These are phyloP conservation scores for Pelargonium myrrhifolium DNA, from an alignment of 441 rosid genomes.

Conservation along the genomic window DNA sequence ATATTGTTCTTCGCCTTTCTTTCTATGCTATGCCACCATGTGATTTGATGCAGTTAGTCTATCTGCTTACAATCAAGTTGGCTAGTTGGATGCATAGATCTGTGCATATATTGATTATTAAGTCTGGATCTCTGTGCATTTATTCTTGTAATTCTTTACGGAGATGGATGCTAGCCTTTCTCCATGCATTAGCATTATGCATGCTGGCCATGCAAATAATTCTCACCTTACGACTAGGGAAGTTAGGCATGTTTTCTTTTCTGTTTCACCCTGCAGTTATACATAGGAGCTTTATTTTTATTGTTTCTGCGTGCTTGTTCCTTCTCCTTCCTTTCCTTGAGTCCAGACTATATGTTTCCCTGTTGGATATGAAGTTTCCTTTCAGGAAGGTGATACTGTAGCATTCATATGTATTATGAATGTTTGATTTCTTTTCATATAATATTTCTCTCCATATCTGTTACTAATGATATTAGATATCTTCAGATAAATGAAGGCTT, in stretches of 20 bases:
- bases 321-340: not conserved
- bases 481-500: slow-evolving; percentile 22
- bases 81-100: not conserved
- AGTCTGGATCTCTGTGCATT: not conserved
- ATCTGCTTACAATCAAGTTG: slow-evolving; percentile 1
- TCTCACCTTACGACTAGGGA: not conserved
- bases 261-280: not conserved
- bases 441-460: not conserved
- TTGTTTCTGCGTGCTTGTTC: not conserved
- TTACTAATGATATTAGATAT: slow-evolving; percentile 17
- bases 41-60: not conserved
- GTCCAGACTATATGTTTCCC: no score
- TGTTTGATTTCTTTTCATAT: slow-evolving; percentile 13
- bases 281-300: not conserved
- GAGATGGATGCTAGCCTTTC: not conserved
- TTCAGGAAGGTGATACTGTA: slow-evolving; percentile 14
- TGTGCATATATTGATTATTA: not conserved
- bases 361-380: slow-evolving; percentile 2
- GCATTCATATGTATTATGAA: slow-evolving; percentile 15
- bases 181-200: not conserved
- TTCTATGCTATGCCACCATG: no score
- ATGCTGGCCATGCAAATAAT: not conserved
- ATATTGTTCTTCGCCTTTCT: not conserved
- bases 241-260: not conserved
- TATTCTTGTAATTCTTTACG: not conserved